Percentiles rank a stretch among this genome's conserved stretches.
phyloP scores from a whole-genome alignment of 2,329 filamentous ascomycete genomes.

The Hymenoscyphus scutula region DNA sequence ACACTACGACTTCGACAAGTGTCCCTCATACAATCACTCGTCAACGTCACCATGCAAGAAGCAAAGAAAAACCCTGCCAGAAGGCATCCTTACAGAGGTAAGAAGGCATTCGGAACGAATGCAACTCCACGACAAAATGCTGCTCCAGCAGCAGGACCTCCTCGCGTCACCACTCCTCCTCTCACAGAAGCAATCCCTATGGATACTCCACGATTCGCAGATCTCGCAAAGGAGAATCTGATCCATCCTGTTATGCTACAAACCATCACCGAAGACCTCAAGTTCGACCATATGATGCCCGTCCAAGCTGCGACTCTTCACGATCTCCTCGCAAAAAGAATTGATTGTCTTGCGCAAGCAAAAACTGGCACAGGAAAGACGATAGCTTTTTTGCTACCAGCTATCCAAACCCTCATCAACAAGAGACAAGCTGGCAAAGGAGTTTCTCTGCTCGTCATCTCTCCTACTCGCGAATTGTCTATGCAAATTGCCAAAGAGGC shows the following conservation, averaged over 20 bases:
- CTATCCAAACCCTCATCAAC: slow-evolving; percentile 67
- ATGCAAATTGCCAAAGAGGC: slow-evolving; percentile 82
- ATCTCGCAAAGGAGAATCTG: slow-evolving; percentile 43
- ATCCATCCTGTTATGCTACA: slow-evolving; percentile 48
- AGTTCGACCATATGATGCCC: slow-evolving; percentile 83
- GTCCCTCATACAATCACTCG: slow-evolving; percentile 21
- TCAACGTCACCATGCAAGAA: slow-evolving; percentile 28
- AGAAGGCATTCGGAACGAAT: slow-evolving; percentile 26
- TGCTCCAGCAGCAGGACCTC: slow-evolving; percentile 7
- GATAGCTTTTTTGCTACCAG: slow-evolving; percentile 83
- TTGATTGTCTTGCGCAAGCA: slow-evolving; percentile 76
- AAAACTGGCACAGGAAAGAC: slow-evolving; percentile 98
- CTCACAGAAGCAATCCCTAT: slow-evolving; percentile 41
- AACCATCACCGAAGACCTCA: slow-evolving; percentile 69
- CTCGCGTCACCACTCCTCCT: slow-evolving; percentile 37
- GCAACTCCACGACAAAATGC: slow-evolving; percentile 22
- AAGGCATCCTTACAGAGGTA: slow-evolving; percentile 27
- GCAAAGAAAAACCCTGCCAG: slow-evolving; percentile 24
- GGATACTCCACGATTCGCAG: slow-evolving; percentile 47
- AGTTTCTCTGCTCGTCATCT: slow-evolving; percentile 70
- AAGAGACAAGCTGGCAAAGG: slow-evolving; percentile 45
- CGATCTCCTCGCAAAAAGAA: slow-evolving; percentile 68
- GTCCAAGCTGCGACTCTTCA: slow-evolving; percentile 85
- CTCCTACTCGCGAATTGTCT: slow-evolving; percentile 77
- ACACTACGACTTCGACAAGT: slow-evolving; percentile 17